Conservation (phyloP, 306 rosid species). For the Ammopiptanthus mongolicus region DNA sequence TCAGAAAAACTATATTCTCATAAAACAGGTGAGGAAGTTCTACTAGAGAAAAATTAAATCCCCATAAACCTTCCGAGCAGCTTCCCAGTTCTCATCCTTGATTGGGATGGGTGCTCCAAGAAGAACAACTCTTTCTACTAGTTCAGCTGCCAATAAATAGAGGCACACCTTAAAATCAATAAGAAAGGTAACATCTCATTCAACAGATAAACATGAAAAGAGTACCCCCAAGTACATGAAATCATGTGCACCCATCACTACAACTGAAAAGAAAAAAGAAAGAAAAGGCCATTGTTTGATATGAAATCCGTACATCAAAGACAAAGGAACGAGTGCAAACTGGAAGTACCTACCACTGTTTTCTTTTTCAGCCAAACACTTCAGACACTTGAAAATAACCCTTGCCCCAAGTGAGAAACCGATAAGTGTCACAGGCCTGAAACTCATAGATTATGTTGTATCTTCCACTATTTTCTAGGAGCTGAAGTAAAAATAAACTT, state of each 20-base stretch:
- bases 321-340: background rate
- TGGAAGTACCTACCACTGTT: conserved; percentile 30
- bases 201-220: background rate
- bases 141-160: conserved; percentile 35
- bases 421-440: conserved; percentile 63
- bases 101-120: conserved; percentile 64
- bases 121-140: conserved; percentile 52
- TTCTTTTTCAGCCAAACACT: conserved; percentile 36
- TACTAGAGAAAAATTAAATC: background rate
- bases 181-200: background rate
- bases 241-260: background rate
- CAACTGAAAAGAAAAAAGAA: background rate
- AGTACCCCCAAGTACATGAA: background rate
- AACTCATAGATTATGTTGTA: conserved; percentile 14
- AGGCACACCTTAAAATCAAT: background rate
- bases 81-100: conserved; percentile 54
- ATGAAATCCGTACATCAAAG: background rate
- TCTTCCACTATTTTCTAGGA: background rate
- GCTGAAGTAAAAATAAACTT: background rate
- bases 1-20: background rate
- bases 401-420: conserved; percentile 63
- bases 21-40: background rate
- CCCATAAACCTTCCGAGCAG: conserved; percentile 40
- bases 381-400: conserved; percentile 50
- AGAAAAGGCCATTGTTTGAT: background rate